Evolutionary conservation across 805 yeast genomes (phyloP), one percentile per base, ranked within the genome.

Genomic region (Ogataea pignaliae): DNA sequence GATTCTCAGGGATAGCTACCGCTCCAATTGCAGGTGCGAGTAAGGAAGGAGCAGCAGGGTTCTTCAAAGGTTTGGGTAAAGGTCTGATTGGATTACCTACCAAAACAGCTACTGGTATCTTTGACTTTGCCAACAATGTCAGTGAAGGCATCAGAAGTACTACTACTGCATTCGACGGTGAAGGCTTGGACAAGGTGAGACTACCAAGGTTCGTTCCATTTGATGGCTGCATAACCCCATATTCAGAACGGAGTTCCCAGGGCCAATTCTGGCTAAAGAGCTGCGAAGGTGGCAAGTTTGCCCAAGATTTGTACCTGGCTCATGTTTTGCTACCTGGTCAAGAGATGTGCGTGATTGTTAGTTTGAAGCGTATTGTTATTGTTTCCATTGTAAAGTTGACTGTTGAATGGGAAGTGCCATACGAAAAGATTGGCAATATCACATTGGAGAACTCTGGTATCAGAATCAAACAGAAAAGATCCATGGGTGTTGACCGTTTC

Each of bases 41-140:
- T n/a, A 72, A 78, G 42, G 95, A 83, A 33, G 99, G 99, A 5
- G 81, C 98, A 0, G 70, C 81, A 3, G 99, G 99, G 0, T 91
- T 93, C 61, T 79, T 93, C 67, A 88, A 83, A 59, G 99, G 99
- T 1, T 59, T 93, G 3, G 99, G 99, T 3, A 86, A 83, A 56
- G 99, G 99, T 11, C 59, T 95, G n/a, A 79, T 93, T 44, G 99
- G 99, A 0, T 67, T 95, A 29, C 99, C 99, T 0, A 90, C 99
- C 0, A 93, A 93, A 69, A 88, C 98, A 0, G 96, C 97, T 0
- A 89, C 91, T 53, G 99, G 99, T 11, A 61, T 93, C 18, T 83
- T 93, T 52, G 99, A 93, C 60, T 71, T 95, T 50, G 96, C 98
- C 1, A 85, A 86, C 42, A 91, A 88, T 63, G 82, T 93, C 32